phyloP scores from a whole-genome alignment of 768 basidiomycete genomes.

The Pulveroboletus frians region DNA sequence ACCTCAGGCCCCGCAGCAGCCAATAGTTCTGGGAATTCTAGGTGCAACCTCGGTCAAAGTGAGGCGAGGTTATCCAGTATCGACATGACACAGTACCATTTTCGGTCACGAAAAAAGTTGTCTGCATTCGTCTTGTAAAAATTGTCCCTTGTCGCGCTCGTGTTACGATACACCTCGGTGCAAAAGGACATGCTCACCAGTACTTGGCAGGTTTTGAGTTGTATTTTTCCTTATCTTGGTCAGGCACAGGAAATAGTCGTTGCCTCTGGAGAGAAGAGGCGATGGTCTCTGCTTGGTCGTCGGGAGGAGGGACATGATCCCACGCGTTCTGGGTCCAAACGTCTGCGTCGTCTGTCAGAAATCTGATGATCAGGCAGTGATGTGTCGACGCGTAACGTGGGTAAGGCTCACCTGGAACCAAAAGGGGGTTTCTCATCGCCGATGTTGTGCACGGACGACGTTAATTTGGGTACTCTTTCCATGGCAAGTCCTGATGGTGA shows the following conservation, averaged over 20 bases:
- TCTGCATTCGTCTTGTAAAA: constrained; percentile 83
- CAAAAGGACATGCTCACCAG: constrained; percentile 44
- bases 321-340: constrained; percentile 88
- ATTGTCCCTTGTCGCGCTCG: constrained; percentile 63
- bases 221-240: constrained; percentile 64
- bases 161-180: constrained; percentile 28
- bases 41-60: constrained; percentile 57
- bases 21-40: constrained; percentile 91
- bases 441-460: constrained; percentile 67
- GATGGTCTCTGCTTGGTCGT: constrained; percentile 75
- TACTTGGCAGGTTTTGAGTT: constrained; percentile 68
- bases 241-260: constrained; percentile 63
- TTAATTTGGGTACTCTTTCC: constrained; percentile 29
- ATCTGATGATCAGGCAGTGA: constrained; percentile 37
- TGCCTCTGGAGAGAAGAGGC: constrained; percentile 66
- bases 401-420: constrained; percentile 52
- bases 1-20: constrained; percentile 65
- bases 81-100: constrained; percentile 50
- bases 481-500: constrained; percentile 5
- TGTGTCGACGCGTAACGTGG: background rate
- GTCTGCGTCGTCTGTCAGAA: constrained; percentile 62
- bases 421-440: constrained; percentile 55
- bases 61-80: background rate
- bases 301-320: constrained; percentile 84
- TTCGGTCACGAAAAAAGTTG: constrained; percentile 93